Evolutionary conservation across 345 rosid genomes (phyloP).

Genomic region (Streptanthus diversifolius): DNA sequence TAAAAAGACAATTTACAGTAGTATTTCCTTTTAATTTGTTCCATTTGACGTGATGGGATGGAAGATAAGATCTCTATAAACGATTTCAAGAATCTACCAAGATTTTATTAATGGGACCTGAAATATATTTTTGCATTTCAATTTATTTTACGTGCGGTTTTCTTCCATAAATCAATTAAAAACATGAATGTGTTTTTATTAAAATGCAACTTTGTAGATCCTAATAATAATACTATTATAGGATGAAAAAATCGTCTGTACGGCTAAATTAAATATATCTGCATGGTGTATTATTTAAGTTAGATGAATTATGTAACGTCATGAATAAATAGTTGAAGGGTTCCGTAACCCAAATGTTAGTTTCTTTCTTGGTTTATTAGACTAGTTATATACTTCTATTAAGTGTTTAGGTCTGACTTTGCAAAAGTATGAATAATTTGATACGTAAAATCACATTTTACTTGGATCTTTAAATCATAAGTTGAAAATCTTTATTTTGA

Average conservation of each 20-base stretch:
- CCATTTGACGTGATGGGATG: not conserved
- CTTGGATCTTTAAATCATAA: not conserved
- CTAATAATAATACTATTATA: too few species aligned
- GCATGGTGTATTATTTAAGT: too few species aligned
- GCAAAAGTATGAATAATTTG: not conserved
- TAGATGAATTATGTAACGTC: not conserved
- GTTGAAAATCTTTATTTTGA: too few species aligned
- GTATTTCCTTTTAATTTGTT: not conserved
- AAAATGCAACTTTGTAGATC: too few species aligned
- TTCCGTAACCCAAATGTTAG: not conserved
- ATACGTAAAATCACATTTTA: not conserved
- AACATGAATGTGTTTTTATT: too few species aligned
- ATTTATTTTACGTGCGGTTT: not conserved
- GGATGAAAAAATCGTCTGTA: too few species aligned
- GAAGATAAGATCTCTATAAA: not conserved
- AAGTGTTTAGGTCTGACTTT: not conserved
- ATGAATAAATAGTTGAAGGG: not conserved
- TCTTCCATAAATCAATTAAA: too few species aligned
- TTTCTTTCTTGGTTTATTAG: not conserved
- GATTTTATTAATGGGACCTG: not conserved
- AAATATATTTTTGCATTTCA: not conserved
- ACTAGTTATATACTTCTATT: not conserved
- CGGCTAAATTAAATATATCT: too few species aligned
- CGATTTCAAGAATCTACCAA: conserved; percentile 4
- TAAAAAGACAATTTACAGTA: not conserved